Conservation (phyloP, 1,284 basidiomycete genomes). For the Microbotryomycetes sp. region DNA sequence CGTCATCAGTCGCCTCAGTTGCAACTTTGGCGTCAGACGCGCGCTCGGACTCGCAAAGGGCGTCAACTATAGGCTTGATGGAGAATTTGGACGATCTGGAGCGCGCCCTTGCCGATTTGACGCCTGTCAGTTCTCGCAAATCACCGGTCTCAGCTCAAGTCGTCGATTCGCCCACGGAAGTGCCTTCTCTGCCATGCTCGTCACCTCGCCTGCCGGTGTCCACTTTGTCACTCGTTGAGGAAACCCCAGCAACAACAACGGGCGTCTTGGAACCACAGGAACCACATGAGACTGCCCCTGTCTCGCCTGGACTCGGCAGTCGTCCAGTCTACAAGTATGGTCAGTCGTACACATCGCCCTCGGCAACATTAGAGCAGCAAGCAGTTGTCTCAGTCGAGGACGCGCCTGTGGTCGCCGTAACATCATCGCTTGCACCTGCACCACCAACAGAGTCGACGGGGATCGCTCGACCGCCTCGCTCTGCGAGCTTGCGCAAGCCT, state of each 20-base stretch:
- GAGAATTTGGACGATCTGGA: slow-evolving; percentile 36
- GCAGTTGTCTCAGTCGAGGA: neutral
- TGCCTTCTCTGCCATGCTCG: neutral
- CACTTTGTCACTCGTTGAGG: neutral
- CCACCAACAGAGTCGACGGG: neutral
- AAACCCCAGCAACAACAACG: slow-evolving; percentile 2
- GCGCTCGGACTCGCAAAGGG: slow-evolving; percentile 11
- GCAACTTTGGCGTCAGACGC: neutral
- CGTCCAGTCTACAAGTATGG: slow-evolving; percentile 15
- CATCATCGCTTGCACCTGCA: neutral
- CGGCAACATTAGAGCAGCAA: neutral
- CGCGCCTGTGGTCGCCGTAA: neutral
- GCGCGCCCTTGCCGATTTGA: slow-evolving; percentile 34
- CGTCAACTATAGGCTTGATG: slow-evolving; percentile 31
- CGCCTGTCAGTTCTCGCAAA: slow-evolving; percentile 13
- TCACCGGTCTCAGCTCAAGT: slow-evolving; percentile 4
- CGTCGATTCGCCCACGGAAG: neutral
- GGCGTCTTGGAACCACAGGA: neutral
- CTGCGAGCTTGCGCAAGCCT: neutral
- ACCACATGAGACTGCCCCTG: neutral
- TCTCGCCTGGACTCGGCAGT: neutral
- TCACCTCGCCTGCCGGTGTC: neutral
- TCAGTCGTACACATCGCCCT: neutral
- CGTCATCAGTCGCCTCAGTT: slow-evolving; percentile 18
- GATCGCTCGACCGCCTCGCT: neutral